phyloP scores from a whole-genome alignment of 2,329 filamentous ascomycete species.

The Cercospora sp. region DNA sequence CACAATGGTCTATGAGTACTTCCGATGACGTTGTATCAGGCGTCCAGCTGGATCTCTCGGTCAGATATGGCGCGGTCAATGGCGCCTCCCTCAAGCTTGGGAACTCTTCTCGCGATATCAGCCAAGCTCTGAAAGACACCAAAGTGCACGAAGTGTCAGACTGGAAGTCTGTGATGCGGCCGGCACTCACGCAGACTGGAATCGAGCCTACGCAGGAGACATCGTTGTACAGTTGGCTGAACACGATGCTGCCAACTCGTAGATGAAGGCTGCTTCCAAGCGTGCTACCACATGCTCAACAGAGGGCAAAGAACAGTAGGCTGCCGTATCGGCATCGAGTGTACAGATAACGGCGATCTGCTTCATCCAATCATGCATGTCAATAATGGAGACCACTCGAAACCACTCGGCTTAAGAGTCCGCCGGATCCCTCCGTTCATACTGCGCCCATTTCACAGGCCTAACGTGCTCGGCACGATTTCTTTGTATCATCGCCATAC shows the following conservation, averaged over 20 bases:
- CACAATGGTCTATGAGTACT: slow-evolving; percentile 63
- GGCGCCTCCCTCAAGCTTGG: slow-evolving; percentile 41
- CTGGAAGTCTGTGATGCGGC: slow-evolving; percentile 16
- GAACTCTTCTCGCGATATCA: slow-evolving; percentile 17
- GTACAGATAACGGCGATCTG: neutral
- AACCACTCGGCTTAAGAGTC: neutral
- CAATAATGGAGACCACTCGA: neutral
- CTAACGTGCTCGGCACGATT: neutral
- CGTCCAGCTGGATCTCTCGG: slow-evolving; percentile 33
- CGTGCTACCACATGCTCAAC: neutral
- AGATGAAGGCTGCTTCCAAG: neutral
- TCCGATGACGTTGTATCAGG: slow-evolving; percentile 14
- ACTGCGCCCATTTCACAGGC: neutral
- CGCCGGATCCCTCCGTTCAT: neutral
- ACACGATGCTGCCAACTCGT: slow-evolving; percentile 6
- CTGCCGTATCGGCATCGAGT: neutral
- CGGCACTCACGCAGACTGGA: neutral
- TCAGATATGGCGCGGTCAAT: slow-evolving; percentile 60
- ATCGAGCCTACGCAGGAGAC: neutral
- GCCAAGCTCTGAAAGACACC: slow-evolving; percentile 34
- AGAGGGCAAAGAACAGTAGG: neutral
- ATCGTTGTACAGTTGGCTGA: slow-evolving; percentile 5
- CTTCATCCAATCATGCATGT: neutral
- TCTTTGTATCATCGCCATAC: neutral
- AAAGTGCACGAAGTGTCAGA: slow-evolving; percentile 53